Percentiles rank a stretch among this genome's conserved stretches.
Conservation (phyloP, 1,139 yeast species). For the Pichia sp. region DNA sequence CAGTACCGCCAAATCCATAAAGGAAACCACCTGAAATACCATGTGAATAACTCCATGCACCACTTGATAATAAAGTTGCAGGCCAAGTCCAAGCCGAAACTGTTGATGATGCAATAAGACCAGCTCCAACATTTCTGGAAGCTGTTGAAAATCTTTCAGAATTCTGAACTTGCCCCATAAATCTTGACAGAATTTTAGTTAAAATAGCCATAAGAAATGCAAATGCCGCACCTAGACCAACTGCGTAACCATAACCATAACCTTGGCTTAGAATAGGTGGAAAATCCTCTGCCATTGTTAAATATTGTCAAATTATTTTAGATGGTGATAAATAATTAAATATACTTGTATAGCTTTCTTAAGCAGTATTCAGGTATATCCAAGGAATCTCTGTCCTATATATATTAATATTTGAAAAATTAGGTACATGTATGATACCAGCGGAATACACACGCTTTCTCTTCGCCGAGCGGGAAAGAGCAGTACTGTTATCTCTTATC, state of each 20-base stretch:
- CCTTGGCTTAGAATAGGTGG: constrained; percentile 47
- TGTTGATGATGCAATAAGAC: constrained; percentile 33
- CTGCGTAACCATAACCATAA: constrained; percentile 83
- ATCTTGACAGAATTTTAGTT: constrained; percentile 61
- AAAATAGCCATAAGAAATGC: constrained; percentile 72
- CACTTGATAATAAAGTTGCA: constrained; percentile 28
- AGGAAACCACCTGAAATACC: constrained; percentile 42
- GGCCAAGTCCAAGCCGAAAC: constrained; percentile 38
- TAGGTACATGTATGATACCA: no score
- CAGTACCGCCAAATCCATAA: constrained; percentile 50
- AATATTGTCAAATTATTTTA: background rate
- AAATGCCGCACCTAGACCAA: constrained; percentile 80
- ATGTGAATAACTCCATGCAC: constrained; percentile 22
- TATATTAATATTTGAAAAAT: no score
- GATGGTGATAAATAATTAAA: background rate
- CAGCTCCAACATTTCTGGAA: constrained; percentile 31
- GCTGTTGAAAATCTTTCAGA: constrained; percentile 68
- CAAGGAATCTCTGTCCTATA: no score
- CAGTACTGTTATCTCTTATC: background rate
- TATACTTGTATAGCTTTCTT: no score
- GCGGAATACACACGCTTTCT: no score
- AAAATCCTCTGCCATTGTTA: background rate
- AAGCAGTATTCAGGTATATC: no score
- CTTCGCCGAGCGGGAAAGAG: no score
- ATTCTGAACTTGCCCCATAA: constrained; percentile 73